Evolutionary conservation across 495 filamentous ascomycete species (phyloP), one percentile per base, ranked within the genome.

Genomic region (Penicillium nucicola): DNA sequence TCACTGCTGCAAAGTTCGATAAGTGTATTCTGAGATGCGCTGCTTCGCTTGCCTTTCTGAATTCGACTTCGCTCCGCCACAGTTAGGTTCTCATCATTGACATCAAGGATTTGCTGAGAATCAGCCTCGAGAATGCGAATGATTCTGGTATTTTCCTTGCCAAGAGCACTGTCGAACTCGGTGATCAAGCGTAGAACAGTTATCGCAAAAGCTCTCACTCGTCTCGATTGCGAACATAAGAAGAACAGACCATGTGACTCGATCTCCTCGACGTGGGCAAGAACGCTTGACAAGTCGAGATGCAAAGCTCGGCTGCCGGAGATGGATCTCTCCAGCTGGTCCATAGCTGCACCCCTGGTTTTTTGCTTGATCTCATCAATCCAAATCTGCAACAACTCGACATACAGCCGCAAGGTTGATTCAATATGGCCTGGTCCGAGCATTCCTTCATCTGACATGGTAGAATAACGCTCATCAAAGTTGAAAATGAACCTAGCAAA

Each of bases 211-310:
- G 88, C 79, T 30, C 93, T 83, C 19, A 99, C 93, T 32, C 85
- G 80, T 48, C 89, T 79, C 9, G 93, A 97, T 53, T 97, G 95
- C 0, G 93, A 97, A 64, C 95, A 97, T 4, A 99, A 69, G 65
- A 99, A 97, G 76, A 99, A 97, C n/a, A 99, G 68, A 1, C 95
- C 93, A 64, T 97, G 92, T 14, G 92, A 92, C 63, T 99, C 93
- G 34, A 97, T 87, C 60, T 97, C 92, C 56, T 99, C 95, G 13
- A 97, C 91, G 54, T 97, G 87, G 4, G 89, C 89, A 70, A 89
- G 88, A 12, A 95, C 84, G 45, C 83, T 86, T 1, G 91, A 93
- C 32, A 92, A 69, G 64, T 98, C 93, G 19, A 97, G 77, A 47
- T 92, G 90, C 43, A 90, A 77, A 35, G 77, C 78, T 40, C 82